Evolutionary conservation across 768 basidiomycete genomes (phyloP), one percentile per base, ranked within the genome.

Genomic region (Atractiella rhizophila): DNA sequence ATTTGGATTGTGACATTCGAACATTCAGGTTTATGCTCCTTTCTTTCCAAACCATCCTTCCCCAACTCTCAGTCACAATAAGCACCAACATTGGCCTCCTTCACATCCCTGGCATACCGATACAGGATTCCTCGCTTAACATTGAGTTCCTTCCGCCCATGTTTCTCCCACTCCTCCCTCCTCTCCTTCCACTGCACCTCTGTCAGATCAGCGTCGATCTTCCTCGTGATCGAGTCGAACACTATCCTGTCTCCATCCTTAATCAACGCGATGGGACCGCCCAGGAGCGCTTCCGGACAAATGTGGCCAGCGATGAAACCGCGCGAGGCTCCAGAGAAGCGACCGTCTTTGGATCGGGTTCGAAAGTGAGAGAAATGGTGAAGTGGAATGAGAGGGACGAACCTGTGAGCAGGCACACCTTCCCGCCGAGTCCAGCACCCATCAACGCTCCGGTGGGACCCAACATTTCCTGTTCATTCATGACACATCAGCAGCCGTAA

Each of bases 181-280:
- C 34, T 7, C 24, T n/a, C 8, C 8, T 18, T 23, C 8, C 13
- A 19, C 34, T 9, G 18, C 8, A 19, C 34, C 16, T 35, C 34
- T 12, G 8, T 35, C 9, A 35, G 18, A 8, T 8, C 8, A 18
- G 18, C 19, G 34, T 35, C 24, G 34, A 35, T 35, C 34, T 35
- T 23, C 24, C 34, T 35, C 24, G 8, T 35, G 19, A n/a, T 7
- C 24, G 34, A 18, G 24, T 82, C 77, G 45, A 83, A 76, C 42
- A 73, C 51, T 47, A 83, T 73, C 35, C 57, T 62, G 56, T 86
- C 81, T 5, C 80, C 82, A 47, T 83, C 79, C 51, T 72, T 63
- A 38, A 82, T 74, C 16, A 85, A 68, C 23, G 77, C 82, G 50
- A 86, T 85, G 3, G 81, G 82, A 1, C 81, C 81, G 40, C 80